A percentile compares a stretch with the other conserved stretches of the same genome.
Evolutionary conservation across 2,329 filamentous ascomycete species (phyloP).

Genomic region (Mycosphaerella arachidis): DNA sequence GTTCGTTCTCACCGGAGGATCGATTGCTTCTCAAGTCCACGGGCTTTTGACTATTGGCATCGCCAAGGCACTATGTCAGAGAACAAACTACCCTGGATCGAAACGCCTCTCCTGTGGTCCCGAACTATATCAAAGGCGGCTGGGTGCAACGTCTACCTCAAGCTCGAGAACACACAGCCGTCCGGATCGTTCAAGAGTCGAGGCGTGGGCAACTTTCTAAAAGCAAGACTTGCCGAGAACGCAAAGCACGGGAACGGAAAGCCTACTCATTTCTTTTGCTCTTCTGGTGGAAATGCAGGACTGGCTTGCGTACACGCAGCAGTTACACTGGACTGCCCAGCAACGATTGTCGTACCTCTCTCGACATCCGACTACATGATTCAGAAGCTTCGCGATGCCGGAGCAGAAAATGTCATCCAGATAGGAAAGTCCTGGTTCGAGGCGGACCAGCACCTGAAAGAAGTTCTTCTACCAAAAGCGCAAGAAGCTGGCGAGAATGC

Average conservation of each 20-base stretch:
- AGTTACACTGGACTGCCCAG: conserved; percentile 57
- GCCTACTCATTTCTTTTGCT: conserved; percentile 66
- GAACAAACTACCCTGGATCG: conserved; percentile 55
- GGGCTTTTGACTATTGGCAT: too few relatives aligned
- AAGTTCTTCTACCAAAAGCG: conserved; percentile 48
- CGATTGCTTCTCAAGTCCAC: too few relatives aligned
- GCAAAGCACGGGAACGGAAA: conserved; percentile 29
- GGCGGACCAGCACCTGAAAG: conserved; percentile 63
- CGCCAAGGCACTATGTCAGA: background rate
- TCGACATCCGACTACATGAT: conserved; percentile 66
- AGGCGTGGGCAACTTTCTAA: conserved; percentile 68
- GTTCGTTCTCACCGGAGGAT: too few relatives aligned
- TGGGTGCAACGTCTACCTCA: conserved; percentile 78
- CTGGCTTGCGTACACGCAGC: conserved; percentile 76
- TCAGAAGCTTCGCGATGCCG: conserved; percentile 63
- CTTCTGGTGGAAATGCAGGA: conserved; percentile 78
- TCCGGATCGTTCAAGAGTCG: conserved; percentile 82
- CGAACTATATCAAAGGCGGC: conserved; percentile 62
- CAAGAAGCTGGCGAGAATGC: conserved; percentile 42
- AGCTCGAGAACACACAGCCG: conserved; percentile 80
- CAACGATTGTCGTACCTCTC: conserved; percentile 70
- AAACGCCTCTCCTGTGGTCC: conserved; percentile 67
- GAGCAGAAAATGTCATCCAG: conserved; percentile 62
- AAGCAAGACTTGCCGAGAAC: conserved; percentile 40
- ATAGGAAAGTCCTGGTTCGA: conserved; percentile 64